Evolutionary conservation across 495 filamentous ascomycete species (phyloP).

Genomic region (Bryoglossum gracile): DNA sequence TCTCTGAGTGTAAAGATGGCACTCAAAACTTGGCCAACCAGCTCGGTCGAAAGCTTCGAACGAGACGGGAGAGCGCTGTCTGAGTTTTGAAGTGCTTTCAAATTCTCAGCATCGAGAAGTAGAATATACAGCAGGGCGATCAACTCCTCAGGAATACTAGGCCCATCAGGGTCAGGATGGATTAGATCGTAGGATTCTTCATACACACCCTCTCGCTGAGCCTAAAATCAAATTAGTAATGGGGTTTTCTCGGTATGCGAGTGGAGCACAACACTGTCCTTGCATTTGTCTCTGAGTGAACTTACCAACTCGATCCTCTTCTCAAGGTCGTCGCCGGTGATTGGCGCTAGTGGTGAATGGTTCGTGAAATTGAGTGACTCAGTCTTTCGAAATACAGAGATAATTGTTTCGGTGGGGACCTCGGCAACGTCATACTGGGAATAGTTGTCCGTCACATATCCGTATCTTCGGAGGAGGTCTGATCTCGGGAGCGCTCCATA

Average conservation of each 20-base stretch:
- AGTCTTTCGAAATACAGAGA: slow-evolving; percentile 28
- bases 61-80: slow-evolving; percentile 32
- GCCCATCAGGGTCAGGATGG: slow-evolving; percentile 14
- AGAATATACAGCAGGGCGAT: slow-evolving; percentile 26
- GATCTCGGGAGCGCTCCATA: slow-evolving; percentile 78
- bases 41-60: slow-evolving; percentile 36
- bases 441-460: slow-evolving; percentile 77
- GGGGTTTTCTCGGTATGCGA: too few relatives aligned
- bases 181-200: slow-evolving; percentile 24
- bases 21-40: slow-evolving; percentile 31
- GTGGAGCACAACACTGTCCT: too few relatives aligned
- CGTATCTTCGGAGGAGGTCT: slow-evolving; percentile 81
- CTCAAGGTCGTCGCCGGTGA: slow-evolving; percentile 23
- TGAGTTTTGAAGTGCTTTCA: slow-evolving; percentile 33
- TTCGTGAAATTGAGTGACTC: slow-evolving; percentile 38
- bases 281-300: too few relatives aligned
- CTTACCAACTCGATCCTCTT: slow-evolving; percentile 12
- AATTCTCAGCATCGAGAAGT: slow-evolving; percentile 30
- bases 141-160: slow-evolving; percentile 23
- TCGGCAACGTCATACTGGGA: slow-evolving; percentile 76
- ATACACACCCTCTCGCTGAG: slow-evolving; percentile 21
- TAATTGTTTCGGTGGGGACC: slow-evolving; percentile 50
- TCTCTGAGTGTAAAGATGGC: slow-evolving; percentile 28
- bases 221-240: too few relatives aligned
- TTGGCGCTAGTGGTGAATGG: slow-evolving; percentile 30